Conservation (phyloP, 2,329 filamentous ascomycete genomes). For the Aspergillus tamarii region DNA sequence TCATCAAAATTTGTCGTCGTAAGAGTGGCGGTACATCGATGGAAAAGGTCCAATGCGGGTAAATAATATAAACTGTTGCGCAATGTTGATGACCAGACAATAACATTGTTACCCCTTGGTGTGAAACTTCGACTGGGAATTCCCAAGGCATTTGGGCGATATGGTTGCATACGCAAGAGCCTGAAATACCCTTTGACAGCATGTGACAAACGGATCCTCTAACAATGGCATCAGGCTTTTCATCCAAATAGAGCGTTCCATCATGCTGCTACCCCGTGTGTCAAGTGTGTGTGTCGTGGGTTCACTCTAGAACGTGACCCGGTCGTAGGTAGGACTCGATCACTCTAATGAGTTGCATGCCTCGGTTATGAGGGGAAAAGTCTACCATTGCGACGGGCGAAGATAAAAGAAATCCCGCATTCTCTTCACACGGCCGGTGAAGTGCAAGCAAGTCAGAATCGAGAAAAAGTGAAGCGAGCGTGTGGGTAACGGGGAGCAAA, state of each 20-base stretch:
- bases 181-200: not conserved
- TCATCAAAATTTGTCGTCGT: not conserved
- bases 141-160: not conserved
- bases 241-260: not conserved
- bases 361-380: conserved; percentile 1
- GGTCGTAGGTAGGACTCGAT: not conserved
- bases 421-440: not conserved
- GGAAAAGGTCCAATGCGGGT: not conserved
- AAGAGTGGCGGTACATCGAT: not conserved
- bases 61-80: not conserved
- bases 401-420: conserved; percentile 12
- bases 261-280: not conserved
- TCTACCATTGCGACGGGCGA: not conserved
- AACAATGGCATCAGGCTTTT: not conserved
- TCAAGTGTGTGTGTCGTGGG: not conserved
- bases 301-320: not conserved
- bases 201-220: not conserved
- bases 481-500: not conserved
- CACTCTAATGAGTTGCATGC: not conserved
- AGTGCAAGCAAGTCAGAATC: not conserved
- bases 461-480: conserved; percentile 3
- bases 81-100: not conserved
- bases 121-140: not conserved
- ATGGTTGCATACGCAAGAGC: not conserved
- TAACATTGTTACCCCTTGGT: not conserved